These are phyloP conservation scores for Xerocomellus intermedius DNA, from an alignment of 768 basidiomycete species.

Conservation along the genomic window DNA sequence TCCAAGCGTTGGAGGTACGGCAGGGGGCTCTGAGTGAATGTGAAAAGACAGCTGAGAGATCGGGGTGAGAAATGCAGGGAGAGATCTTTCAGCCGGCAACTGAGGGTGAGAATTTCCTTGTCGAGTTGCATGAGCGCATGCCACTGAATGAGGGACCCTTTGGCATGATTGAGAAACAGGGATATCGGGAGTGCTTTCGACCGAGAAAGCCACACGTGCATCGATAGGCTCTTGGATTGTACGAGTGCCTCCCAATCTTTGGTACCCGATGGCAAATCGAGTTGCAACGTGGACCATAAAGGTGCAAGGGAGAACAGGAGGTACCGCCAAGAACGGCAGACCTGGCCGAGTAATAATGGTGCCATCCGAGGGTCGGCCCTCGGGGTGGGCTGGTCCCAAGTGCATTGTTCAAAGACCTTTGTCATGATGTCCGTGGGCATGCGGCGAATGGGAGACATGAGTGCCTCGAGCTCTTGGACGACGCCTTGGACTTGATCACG, in stretches of 20 bases:
- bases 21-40: slow-evolving; percentile 26
- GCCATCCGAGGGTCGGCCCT: slow-evolving; percentile 12
- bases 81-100: slow-evolving; percentile 20
- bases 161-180: slow-evolving; percentile 22
- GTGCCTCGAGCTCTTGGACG: slow-evolving; percentile 27
- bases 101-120: slow-evolving; percentile 27
- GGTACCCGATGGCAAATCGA: slow-evolving; percentile 22
- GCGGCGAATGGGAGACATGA: slow-evolving; percentile 30
- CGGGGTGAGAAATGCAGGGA: slow-evolving; percentile 22
- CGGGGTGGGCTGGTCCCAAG: slow-evolving; percentile 8
- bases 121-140: slow-evolving; percentile 30
- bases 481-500: slow-evolving; percentile 7
- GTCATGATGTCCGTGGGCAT: slow-evolving; percentile 32
- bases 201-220: slow-evolving; percentile 32
- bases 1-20: slow-evolving; percentile 28
- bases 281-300: slow-evolving; percentile 23
- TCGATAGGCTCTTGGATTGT: slow-evolving; percentile 26
- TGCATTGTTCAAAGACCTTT: slow-evolving; percentile 26
- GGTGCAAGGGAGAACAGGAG: slow-evolving; percentile 30
- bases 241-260: slow-evolving; percentile 26
- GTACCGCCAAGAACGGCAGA: slow-evolving; percentile 32
- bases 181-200: slow-evolving; percentile 30
- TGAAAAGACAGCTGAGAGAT: slow-evolving; percentile 27
- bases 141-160: slow-evolving; percentile 24
- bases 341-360: slow-evolving; percentile 28